phyloP scores from a whole-genome alignment of 176 grass and related monocot species.

The Tillandsia leiboldiana region DNA sequence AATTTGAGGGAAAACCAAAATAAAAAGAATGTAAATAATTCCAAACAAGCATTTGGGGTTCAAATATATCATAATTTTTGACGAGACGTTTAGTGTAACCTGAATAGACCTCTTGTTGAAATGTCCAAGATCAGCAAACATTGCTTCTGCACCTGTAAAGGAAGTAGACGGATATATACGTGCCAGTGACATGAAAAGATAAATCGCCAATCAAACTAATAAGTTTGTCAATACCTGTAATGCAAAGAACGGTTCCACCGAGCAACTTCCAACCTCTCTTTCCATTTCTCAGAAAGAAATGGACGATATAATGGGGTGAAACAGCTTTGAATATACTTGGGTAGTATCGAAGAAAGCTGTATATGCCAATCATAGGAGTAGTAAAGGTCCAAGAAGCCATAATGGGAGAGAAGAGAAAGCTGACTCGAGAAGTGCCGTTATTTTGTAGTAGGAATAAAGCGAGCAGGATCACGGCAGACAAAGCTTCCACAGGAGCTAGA shows the following conservation, averaged over 20 bases:
- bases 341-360: constrained; percentile 57
- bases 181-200: not conserved
- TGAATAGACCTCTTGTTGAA: constrained; percentile 71
- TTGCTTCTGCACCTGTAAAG: constrained; percentile 63
- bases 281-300: constrained; percentile 52
- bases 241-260: constrained; percentile 61
- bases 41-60: too few species aligned
- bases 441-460: constrained; percentile 49
- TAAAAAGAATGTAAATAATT: too few species aligned
- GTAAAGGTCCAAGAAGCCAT: constrained; percentile 51
- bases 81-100: constrained; percentile 19
- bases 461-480: constrained; percentile 51
- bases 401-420: constrained; percentile 65
- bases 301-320: constrained; percentile 41
- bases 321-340: constrained; percentile 48
- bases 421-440: constrained; percentile 60
- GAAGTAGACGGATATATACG: not conserved
- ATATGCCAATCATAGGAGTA: constrained; percentile 40
- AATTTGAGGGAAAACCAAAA: too few species aligned
- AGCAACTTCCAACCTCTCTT: constrained; percentile 50
- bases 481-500: constrained; percentile 51
- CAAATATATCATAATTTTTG: too few species aligned
- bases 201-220: not conserved
- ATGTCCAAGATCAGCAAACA: constrained; percentile 86
- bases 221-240: constrained; percentile 40